These are phyloP conservation scores for Conringia planisiliqua DNA, from an alignment of 345 rosid species.

Conservation along the genomic window DNA sequence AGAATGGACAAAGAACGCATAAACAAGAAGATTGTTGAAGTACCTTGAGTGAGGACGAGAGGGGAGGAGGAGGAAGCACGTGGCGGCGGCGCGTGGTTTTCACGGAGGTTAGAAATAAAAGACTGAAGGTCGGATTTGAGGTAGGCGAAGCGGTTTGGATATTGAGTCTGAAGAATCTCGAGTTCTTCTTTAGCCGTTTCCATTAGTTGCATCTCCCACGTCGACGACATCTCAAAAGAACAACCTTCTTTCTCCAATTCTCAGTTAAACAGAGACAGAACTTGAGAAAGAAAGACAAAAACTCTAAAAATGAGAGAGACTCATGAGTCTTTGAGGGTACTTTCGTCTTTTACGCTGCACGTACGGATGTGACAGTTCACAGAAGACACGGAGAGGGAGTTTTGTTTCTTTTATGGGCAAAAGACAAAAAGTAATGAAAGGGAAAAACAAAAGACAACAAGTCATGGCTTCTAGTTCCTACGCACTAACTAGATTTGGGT, in stretches of 20 bases:
- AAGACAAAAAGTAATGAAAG: neutral
- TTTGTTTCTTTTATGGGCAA: neutral
- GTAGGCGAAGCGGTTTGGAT: conserved; percentile 42
- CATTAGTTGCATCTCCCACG: conserved; percentile 37
- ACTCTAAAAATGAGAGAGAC: too few species aligned
- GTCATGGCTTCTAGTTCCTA: neutral
- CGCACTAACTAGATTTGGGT: conserved; percentile 8
- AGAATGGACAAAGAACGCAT: neutral
- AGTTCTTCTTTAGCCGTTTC: conserved; percentile 47
- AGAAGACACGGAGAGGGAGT: conserved; percentile 23
- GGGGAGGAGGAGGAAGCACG: conserved; percentile 1
- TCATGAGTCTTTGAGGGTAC: neutral
- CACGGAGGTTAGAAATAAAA: conserved; percentile 39
- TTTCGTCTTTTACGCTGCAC: neutral
- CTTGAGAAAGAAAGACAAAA: neutral
- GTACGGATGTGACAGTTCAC: conserved; percentile 33
- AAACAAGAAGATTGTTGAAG: neutral
- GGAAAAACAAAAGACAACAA: neutral
- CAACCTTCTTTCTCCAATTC: neutral
- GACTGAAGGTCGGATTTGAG: conserved; percentile 46
- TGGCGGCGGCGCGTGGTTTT: conserved; percentile 30
- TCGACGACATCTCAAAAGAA: conserved; percentile 9
- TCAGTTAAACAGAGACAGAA: neutral
- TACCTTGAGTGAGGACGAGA: conserved; percentile 49
- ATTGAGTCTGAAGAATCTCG: conserved; percentile 38